These are phyloP conservation scores for Chaetomium fimeti DNA, from an alignment of 495 filamentous ascomycete genomes.

Conservation along the genomic window DNA sequence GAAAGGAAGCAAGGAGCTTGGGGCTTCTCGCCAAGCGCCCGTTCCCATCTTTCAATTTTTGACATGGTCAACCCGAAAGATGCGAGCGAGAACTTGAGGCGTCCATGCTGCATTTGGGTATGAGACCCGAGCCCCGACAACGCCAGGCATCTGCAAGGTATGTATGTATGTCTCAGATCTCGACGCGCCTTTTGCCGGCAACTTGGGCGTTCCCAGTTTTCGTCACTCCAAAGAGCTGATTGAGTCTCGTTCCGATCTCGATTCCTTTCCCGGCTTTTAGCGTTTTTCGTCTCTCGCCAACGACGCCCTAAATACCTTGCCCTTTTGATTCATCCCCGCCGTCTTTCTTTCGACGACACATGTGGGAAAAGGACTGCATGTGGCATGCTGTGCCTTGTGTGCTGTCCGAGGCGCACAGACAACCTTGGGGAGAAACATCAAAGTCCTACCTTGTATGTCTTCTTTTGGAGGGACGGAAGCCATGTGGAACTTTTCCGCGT, in stretches of 20 bases:
- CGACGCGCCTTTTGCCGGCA: not conserved
- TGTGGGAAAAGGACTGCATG: not conserved
- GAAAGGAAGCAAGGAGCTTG: too few relatives aligned
- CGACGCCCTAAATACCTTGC: too few relatives aligned
- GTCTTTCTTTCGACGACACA: not conserved
- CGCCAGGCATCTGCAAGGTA: not conserved
- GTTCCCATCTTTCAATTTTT: too few relatives aligned
- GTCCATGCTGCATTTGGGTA: not conserved
- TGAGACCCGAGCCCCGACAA: not conserved
- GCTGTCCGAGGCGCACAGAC: not conserved
- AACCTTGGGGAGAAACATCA: too few relatives aligned
- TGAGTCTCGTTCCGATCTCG: not conserved
- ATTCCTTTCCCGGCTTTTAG: not conserved
- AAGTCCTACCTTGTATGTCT: too few relatives aligned
- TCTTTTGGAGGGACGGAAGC: not conserved
- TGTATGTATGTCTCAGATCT: not conserved
- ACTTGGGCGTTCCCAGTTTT: not conserved
- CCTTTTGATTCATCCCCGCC: not conserved
- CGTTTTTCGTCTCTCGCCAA: not conserved
- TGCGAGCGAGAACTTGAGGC: not conserved
- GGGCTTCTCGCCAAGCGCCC: too few relatives aligned
- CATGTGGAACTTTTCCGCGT: not conserved
- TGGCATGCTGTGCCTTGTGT: not conserved
- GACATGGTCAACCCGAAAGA: too few relatives aligned
- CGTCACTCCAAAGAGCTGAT: not conserved